Percentiles rank a stretch among this genome's conserved stretches.
These are phyloP conservation scores for Thermothielavioides terrestris DNA, from an alignment of 495 filamentous ascomycete genomes.

Conservation along the genomic window DNA sequence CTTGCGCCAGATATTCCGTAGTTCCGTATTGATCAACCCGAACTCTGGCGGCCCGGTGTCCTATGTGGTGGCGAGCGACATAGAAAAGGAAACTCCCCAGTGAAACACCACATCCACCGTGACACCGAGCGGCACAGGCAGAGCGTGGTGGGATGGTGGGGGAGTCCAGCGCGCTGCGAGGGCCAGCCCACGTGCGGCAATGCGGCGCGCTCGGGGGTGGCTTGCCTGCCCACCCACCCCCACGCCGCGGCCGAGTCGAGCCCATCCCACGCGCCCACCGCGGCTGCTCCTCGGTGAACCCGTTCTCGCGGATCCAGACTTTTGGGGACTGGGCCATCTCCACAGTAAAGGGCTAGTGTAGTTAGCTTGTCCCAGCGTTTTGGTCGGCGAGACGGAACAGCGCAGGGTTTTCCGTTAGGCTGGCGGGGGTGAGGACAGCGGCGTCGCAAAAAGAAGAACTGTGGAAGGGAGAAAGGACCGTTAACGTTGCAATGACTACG, in stretches of 20 bases:
- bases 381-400: neutral
- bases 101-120: no score
- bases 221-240: neutral
- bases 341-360: neutral
- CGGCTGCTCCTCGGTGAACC: neutral
- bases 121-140: neutral
- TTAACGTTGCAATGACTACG: no score
- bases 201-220: neutral
- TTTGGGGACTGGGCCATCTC: neutral
- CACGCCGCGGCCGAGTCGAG: neutral
- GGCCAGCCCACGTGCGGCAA: neutral
- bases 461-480: no score
- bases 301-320: neutral
- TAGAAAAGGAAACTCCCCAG: no score
- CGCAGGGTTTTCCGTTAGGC: no score
- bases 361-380: slow-evolving; percentile 1
- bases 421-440: no score
- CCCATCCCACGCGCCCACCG: neutral
- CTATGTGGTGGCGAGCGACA: no score
- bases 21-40: no score
- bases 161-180: neutral
- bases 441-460: no score
- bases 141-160: neutral
- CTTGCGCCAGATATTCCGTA: no score
- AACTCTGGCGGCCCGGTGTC: no score